These are phyloP conservation scores for Tolypocladium pustulatum DNA, from an alignment of 2,329 filamentous ascomycete genomes.

Conservation along the genomic window DNA sequence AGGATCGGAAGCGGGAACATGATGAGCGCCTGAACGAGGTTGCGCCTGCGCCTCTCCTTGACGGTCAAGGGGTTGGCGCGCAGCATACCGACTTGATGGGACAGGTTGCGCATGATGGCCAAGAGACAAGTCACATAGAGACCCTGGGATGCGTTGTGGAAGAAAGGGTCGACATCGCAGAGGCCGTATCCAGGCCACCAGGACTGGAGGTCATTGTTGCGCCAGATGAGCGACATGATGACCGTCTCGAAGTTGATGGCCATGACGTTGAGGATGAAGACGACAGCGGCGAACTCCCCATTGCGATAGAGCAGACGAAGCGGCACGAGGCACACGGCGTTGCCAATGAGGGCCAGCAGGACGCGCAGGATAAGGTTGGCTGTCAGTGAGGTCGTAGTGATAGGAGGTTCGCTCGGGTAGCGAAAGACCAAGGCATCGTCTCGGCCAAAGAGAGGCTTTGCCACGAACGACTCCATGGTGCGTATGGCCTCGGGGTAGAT, in stretches of 20 bases:
- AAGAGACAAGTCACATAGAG: constrained; percentile 41
- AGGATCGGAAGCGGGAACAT: constrained; percentile 43
- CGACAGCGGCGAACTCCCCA: constrained; percentile 41
- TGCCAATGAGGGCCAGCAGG: constrained; percentile 32
- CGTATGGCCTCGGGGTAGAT: not conserved
- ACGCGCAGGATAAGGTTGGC: constrained; percentile 41
- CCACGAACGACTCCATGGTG: not conserved
- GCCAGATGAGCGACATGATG: constrained; percentile 43
- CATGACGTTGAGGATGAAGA: constrained; percentile 35
- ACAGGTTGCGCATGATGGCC: constrained; percentile 43
- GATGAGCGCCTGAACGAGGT: constrained; percentile 37
- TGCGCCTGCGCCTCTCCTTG: constrained; percentile 30
- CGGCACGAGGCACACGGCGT: constrained; percentile 38
- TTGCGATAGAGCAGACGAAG: constrained; percentile 39
- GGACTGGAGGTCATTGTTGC: constrained; percentile 32
- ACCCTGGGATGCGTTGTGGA: constrained; percentile 34
- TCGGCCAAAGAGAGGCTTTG: not conserved
- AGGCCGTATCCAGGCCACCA: constrained; percentile 44
- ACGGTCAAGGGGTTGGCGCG: constrained; percentile 27
- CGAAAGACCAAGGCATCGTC: constrained; percentile 5
- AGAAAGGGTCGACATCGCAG: constrained; percentile 41
- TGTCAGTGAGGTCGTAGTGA: constrained; percentile 18
- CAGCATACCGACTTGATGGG: constrained; percentile 35
- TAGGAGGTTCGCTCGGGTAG: constrained; percentile 4
- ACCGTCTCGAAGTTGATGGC: constrained; percentile 37